A percentile compares a stretch with the other conserved stretches of the same genome.
phyloP scores from a whole-genome alignment of 176 grass and related monocot genomes.

The Stipa capillata region DNA sequence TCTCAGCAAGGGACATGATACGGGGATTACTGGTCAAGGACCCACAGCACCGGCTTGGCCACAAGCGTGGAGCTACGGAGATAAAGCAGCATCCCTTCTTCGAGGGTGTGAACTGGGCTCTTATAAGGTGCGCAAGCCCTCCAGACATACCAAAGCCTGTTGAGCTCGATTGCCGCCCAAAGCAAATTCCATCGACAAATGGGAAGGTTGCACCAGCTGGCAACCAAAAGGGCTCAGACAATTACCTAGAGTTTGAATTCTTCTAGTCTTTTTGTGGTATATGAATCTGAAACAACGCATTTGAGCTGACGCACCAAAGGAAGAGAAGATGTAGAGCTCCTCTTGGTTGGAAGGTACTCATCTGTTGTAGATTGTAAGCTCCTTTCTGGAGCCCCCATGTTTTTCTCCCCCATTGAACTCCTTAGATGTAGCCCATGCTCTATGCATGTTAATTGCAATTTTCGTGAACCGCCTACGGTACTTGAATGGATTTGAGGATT shows the following conservation, averaged over 20 bases:
- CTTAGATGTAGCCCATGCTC: constrained; percentile 16
- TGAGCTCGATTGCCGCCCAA: constrained; percentile 43
- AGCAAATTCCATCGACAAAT: constrained; percentile 23
- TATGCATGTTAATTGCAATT: constrained; percentile 25
- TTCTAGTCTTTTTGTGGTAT: constrained; percentile 43
- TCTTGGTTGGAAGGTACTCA: constrained; percentile 16
- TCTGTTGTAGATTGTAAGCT: constrained; percentile 22
- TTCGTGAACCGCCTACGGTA: constrained; percentile 10
- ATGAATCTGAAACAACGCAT: too few relatives aligned
- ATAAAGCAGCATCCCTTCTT: constrained; percentile 88
- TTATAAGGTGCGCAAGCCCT: constrained; percentile 68
- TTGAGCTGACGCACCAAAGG: background rate
- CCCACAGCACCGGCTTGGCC: constrained; percentile 59
- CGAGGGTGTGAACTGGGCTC: constrained; percentile 82
- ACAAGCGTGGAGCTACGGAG: constrained; percentile 67
- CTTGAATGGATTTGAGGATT: constrained; percentile 12
- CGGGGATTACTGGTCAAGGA: constrained; percentile 76
- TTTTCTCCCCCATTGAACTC: constrained; percentile 23
- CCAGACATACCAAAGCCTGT: constrained; percentile 71
- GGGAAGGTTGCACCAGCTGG: constrained; percentile 42
- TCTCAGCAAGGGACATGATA: constrained; percentile 73
- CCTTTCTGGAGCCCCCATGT: constrained; percentile 8
- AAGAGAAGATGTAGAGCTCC: constrained; percentile 25
- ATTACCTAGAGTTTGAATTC: constrained; percentile 80
- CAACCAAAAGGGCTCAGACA: constrained; percentile 55